Evolutionary conservation across 345 rosid genomes (phyloP), one percentile per base, ranked within the genome.

Genomic region (Viola odorata): DNA sequence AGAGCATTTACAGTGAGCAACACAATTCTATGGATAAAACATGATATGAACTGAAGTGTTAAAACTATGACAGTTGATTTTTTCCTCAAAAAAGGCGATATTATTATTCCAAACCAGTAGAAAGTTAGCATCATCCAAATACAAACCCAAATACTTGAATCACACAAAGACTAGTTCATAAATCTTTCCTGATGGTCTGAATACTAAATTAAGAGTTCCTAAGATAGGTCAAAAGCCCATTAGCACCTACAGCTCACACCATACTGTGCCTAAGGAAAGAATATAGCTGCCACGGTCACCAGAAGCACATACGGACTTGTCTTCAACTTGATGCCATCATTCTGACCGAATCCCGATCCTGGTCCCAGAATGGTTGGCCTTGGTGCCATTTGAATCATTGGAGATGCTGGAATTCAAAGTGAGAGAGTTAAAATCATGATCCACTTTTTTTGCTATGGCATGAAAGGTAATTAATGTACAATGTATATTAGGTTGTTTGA

Each of bases 361-460:
- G 76, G 50, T 39, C 80, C 85, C 74, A 69, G 50, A 37, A 78
- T 69, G 64, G 71, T 64, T 37, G 81, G 70, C 61, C 82, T 69
- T 41, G 87, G 77, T 50, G 84, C 69, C 57, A 65, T 75, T 58
- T 73, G 77, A 68, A 71, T 62, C 69, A 70, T 57, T 12, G 85
- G 83, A 60, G 89, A 65, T 8, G 84, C 89, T 84, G 73, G 7
- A 59, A 39, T 52, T 10, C 15, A 53, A n/a, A 52, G 2, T 23
- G 32, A 65, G 9, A 12, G 17, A 41, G 52, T 12, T 5, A 6
- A n/a, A 52, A 64, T 37, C 13, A 50, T 7, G 12, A 23, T 2
- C 32, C 32, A 23, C 32, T 23, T 23, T 23, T 23, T 23, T 23
- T 23, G 32, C 32, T 23, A 23, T 23, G n/a, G 8, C n/a, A 16